A percentile compares a stretch with the other conserved stretches of the same genome.
Evolutionary conservation across 345 rosid genomes (phyloP).

Genomic region (Citrus reticulata): DNA sequence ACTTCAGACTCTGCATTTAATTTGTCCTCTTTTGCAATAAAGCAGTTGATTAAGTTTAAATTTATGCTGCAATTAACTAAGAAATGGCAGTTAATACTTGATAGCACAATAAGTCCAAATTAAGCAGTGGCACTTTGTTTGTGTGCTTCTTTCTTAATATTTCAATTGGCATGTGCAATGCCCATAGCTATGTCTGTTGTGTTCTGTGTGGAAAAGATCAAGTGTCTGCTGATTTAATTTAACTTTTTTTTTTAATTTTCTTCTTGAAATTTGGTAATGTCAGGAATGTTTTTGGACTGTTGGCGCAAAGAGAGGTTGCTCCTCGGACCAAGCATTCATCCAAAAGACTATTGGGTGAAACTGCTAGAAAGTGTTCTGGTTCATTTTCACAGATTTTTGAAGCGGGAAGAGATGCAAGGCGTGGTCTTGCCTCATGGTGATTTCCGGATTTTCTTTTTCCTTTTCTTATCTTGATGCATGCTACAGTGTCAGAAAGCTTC

Average conservation of each 20-base stretch:
- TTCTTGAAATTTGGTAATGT: neutral
- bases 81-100: neutral
- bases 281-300: constrained; percentile 52
- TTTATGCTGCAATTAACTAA: neutral
- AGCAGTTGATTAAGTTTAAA: neutral
- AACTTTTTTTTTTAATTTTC: too few relatives aligned
- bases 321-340: constrained; percentile 56
- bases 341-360: constrained; percentile 56
- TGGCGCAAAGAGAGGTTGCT: constrained; percentile 66
- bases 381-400: constrained; percentile 27
- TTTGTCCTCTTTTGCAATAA: neutral
- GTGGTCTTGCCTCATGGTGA: constrained; percentile 78
- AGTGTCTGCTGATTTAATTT: too few relatives aligned
- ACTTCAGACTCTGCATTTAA: too few relatives aligned
- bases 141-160: too few relatives aligned
- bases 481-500: neutral
- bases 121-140: too few relatives aligned
- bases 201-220: too few relatives aligned
- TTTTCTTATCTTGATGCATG: neutral
- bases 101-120: neutral
- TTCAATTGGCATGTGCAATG: too few relatives aligned
- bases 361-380: constrained; percentile 30
- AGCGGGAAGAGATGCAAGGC: constrained; percentile 49
- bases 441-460: neutral
- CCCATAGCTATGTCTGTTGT: too few relatives aligned